Evolutionary conservation across 164 flowering plant genomes (phyloP).

Genomic region (Tinospora cordifolia): DNA sequence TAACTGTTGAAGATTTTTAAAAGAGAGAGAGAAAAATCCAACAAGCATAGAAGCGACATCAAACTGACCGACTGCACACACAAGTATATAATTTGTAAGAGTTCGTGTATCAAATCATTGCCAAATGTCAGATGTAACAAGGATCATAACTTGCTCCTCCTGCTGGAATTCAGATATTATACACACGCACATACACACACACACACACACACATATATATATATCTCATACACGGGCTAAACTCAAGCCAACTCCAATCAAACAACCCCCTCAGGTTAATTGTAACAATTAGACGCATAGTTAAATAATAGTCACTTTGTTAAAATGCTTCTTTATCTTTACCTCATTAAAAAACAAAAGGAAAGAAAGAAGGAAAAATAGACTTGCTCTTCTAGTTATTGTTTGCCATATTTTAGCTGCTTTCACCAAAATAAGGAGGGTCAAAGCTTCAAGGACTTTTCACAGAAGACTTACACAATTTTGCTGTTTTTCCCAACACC

Average conservation of each 20-base stretch:
- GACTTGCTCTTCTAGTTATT: background rate
- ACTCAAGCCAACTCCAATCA: too few relatives aligned
- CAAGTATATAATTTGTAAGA: too few relatives aligned
- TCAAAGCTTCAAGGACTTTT: too few relatives aligned
- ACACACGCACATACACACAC: too few relatives aligned
- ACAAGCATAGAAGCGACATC: background rate
- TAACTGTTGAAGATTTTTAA: too few relatives aligned
- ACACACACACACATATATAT: too few relatives aligned
- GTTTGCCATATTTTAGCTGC: background rate
- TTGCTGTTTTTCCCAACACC: conserved; percentile 86
- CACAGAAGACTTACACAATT: conserved; percentile 45
- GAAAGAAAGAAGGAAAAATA: background rate
- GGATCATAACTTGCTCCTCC: background rate
- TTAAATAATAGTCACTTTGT: too few relatives aligned
- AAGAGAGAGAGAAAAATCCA: background rate
- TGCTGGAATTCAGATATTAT: too few relatives aligned
- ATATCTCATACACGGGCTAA: too few relatives aligned
- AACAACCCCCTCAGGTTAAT: too few relatives aligned
- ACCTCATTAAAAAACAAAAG: background rate
- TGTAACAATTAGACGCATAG: too few relatives aligned
- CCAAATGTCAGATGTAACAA: background rate
- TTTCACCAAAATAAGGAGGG: background rate
- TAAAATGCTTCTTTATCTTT: background rate
- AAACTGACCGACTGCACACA: background rate
- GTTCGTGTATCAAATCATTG: background rate